Percentiles rank a stretch among this genome's conserved stretches.
Conservation (phyloP, 208 protist genomes). For the Blechomonas ayalai region DNA sequence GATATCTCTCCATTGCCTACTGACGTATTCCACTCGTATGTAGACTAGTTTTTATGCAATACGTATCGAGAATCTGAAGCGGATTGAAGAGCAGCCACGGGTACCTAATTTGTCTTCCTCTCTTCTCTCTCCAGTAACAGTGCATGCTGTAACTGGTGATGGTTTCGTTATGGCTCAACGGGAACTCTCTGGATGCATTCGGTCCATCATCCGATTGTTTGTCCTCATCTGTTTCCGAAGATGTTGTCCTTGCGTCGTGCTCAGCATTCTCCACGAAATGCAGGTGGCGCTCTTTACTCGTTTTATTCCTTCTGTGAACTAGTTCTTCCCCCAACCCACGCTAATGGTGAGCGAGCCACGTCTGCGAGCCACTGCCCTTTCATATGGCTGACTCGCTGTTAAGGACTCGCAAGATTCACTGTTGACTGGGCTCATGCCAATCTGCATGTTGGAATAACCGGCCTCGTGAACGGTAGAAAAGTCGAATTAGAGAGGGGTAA, state of each 20-base stretch:
- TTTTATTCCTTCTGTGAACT: too few species aligned
- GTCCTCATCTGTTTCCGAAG: constrained; percentile 47
- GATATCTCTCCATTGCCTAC: too few species aligned
- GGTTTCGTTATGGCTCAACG: constrained; percentile 3
- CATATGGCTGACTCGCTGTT: constrained; percentile 17
- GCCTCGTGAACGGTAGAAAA: too few species aligned
- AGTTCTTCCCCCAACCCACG: too few species aligned
- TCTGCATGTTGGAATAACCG: too few species aligned
- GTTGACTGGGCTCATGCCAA: too few species aligned
- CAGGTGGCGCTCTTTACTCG: too few species aligned
- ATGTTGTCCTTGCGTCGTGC: constrained; percentile 2
- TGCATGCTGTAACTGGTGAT: constrained; percentile 3
- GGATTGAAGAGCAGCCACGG: neutral
- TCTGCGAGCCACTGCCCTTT: constrained; percentile 12
- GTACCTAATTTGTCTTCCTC: constrained; percentile 1
- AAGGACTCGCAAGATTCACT: constrained; percentile 17
- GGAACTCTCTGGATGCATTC: constrained; percentile 37
- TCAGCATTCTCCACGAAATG: too few species aligned
- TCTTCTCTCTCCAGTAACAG: constrained; percentile 4
- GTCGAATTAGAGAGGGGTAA: too few species aligned
- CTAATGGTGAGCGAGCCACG: constrained; percentile 15
- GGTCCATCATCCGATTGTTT: constrained; percentile 8
- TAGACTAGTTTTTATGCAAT: constrained; percentile 33
- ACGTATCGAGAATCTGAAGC: constrained; percentile 53
- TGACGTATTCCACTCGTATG: too few species aligned